Conservation (phyloP, 768 basidiomycete genomes). For the Tricholoma saponaceum region DNA sequence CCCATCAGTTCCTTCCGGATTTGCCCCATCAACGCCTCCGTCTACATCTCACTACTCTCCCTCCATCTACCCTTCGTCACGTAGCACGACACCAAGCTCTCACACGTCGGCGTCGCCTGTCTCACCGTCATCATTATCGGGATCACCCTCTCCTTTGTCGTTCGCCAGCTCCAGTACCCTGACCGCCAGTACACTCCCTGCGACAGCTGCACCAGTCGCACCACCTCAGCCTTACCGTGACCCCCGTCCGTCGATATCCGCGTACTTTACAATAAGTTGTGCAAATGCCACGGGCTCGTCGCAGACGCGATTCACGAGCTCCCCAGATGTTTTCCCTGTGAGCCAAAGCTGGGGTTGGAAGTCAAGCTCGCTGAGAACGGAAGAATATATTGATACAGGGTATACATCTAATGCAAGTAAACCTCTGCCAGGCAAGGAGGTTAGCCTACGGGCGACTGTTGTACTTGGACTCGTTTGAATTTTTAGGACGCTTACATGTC, state of each 20-base stretch:
- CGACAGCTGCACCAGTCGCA: constrained; percentile 39
- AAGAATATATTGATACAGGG: constrained; percentile 43
- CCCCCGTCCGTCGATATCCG: constrained; percentile 63
- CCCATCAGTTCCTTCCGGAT: constrained; percentile 28
- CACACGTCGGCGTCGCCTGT: constrained; percentile 16
- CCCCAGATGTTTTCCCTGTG: constrained; percentile 80
- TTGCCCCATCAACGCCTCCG: constrained; percentile 22
- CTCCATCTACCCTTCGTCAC: constrained; percentile 38
- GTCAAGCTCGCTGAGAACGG: constrained; percentile 44
- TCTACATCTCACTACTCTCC: constrained; percentile 39
- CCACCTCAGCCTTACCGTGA: constrained; percentile 75
- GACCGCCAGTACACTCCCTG: constrained; percentile 27
- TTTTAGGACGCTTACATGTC: neutral
- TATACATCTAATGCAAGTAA: constrained; percentile 18
- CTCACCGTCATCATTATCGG: constrained; percentile 10
- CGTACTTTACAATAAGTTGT: constrained; percentile 83
- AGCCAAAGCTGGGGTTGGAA: constrained; percentile 97
- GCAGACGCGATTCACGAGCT: constrained; percentile 79
- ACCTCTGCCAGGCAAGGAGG: constrained; percentile 32
- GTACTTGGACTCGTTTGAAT: constrained; percentile 68
- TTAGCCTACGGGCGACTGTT: constrained; percentile 76
- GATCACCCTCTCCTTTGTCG: constrained; percentile 21
- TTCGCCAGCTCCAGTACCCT: constrained; percentile 11
- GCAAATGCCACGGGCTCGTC: constrained; percentile 77
- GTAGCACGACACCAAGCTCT: constrained; percentile 38